These are phyloP conservation scores for Boletus sp. DNA, from an alignment of 1,284 basidiomycete species.

Conservation along the genomic window DNA sequence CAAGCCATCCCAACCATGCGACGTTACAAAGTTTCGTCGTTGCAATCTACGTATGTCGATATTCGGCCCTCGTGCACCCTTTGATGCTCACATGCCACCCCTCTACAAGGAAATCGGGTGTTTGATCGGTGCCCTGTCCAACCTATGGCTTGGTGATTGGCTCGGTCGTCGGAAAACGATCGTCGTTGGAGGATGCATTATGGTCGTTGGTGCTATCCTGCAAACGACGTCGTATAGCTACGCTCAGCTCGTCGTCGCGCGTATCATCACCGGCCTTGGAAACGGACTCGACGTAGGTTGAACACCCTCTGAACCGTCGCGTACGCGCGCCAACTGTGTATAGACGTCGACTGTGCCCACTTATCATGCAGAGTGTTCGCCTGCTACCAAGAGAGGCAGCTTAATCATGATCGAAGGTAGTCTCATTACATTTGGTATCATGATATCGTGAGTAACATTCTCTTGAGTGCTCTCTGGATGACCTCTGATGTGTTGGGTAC, in stretches of 20 bases:
- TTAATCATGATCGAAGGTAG: conserved; percentile 69
- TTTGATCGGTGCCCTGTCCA: conserved; percentile 46
- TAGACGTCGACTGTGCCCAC: conserved; percentile 61
- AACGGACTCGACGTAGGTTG: conserved; percentile 61
- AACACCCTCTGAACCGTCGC: neutral
- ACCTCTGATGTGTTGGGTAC: conserved; percentile 5
- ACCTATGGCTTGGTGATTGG: conserved; percentile 45
- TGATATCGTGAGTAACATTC: conserved; percentile 53
- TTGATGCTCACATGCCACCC: neutral
- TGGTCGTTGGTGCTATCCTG: conserved; percentile 51
- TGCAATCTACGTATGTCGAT: conserved; percentile 26
- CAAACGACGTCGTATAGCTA: conserved; percentile 46
- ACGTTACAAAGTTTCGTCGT: conserved; percentile 33
- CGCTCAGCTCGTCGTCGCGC: conserved; percentile 48
- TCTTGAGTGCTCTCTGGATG: neutral
- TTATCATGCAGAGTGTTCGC: conserved; percentile 66
- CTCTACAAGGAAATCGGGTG: conserved; percentile 29
- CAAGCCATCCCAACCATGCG: conserved; percentile 29
- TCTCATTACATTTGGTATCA: conserved; percentile 68
- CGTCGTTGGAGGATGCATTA: conserved; percentile 45
- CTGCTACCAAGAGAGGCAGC: conserved; percentile 56
- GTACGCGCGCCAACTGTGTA: neutral
- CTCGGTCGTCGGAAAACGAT: conserved; percentile 50
- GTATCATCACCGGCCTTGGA: conserved; percentile 52
- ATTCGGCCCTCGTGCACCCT: neutral